These are phyloP conservation scores for Boeremia exigua DNA, from an alignment of 2,329 filamentous ascomycete species.

Conservation along the genomic window DNA sequence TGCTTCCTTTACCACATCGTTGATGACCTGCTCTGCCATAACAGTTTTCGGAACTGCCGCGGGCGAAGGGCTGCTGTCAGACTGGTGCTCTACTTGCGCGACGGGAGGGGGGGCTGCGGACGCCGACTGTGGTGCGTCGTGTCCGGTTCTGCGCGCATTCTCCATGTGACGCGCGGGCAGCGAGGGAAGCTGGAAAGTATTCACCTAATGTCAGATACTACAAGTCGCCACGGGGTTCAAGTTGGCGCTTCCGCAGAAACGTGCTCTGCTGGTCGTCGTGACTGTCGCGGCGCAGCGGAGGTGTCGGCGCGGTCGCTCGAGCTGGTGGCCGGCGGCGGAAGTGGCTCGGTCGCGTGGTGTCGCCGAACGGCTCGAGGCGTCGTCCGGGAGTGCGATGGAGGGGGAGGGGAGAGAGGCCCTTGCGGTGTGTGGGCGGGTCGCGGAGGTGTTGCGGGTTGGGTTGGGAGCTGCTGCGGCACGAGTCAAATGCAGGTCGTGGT, in stretches of 20 bases:
- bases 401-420: conserved; percentile 30
- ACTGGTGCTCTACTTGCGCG: conserved; percentile 36
- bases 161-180: conserved; percentile 31
- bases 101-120: conserved; percentile 19
- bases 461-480: conserved; percentile 22
- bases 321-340: conserved; percentile 14
- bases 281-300: conserved; percentile 44
- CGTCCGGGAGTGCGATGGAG: conserved; percentile 33
- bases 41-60: conserved; percentile 63
- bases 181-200: conserved; percentile 35
- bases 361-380: conserved; percentile 31
- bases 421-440: conserved; percentile 36
- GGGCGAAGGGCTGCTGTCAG: conserved; percentile 42
- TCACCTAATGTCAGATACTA: conserved; percentile 50
- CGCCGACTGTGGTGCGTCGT: conserved; percentile 27
- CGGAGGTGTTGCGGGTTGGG: conserved; percentile 38
- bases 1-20: conserved; percentile 75
- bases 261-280: conserved; percentile 38
- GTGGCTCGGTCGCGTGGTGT: conserved; percentile 30
- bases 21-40: conserved; percentile 74
- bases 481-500: conserved; percentile 22
- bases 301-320: conserved; percentile 32
- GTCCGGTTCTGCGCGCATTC: conserved; percentile 26
- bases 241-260: conserved; percentile 51
- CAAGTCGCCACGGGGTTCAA: conserved; percentile 46